A percentile compares a stretch with the other conserved stretches of the same genome.
Evolutionary conservation across 1,284 basidiomycete species (phyloP).

Genomic region (Boletellus sp.): DNA sequence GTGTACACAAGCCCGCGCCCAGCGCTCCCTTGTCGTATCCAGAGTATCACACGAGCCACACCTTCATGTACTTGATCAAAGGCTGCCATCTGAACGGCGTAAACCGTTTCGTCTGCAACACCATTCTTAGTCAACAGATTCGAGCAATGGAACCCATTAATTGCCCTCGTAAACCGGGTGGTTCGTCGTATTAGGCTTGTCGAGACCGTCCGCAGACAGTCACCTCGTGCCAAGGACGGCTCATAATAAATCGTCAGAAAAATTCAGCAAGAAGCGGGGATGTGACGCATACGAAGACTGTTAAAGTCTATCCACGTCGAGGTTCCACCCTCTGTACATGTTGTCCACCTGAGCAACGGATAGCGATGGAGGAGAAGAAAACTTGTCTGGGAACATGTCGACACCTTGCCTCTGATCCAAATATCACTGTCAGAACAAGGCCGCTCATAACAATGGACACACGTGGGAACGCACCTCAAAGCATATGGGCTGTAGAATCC

Average conservation of each 20-base stretch:
- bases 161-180: conserved; percentile 55
- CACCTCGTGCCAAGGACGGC: conserved; percentile 71
- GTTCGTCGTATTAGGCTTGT: conserved; percentile 45
- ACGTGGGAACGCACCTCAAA: conserved; percentile 44
- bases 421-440: too few species aligned
- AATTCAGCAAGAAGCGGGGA: not conserved
- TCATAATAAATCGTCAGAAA: conserved; percentile 31
- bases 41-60: conserved; percentile 41
- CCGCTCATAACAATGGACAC: not conserved
- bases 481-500: conserved; percentile 57
- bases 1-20: too few species aligned
- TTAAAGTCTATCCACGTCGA: conserved; percentile 57
- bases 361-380: conserved; percentile 40
- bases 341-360: conserved; percentile 44
- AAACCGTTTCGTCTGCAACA: conserved; percentile 48
- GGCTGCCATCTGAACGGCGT: conserved; percentile 47
- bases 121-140: conserved; percentile 49
- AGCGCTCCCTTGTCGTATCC: too few species aligned
- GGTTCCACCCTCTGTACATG: conserved; percentile 60
- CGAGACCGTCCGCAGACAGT: conserved; percentile 57
- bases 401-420: conserved; percentile 44
- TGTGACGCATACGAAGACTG: conserved; percentile 49
- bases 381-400: conserved; percentile 55
- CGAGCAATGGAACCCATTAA: conserved; percentile 68
- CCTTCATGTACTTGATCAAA: conserved; percentile 42